phyloP scores from a whole-genome alignment of 2,329 filamentous ascomycete species.

The Neofusicoccum umdonicola region DNA sequence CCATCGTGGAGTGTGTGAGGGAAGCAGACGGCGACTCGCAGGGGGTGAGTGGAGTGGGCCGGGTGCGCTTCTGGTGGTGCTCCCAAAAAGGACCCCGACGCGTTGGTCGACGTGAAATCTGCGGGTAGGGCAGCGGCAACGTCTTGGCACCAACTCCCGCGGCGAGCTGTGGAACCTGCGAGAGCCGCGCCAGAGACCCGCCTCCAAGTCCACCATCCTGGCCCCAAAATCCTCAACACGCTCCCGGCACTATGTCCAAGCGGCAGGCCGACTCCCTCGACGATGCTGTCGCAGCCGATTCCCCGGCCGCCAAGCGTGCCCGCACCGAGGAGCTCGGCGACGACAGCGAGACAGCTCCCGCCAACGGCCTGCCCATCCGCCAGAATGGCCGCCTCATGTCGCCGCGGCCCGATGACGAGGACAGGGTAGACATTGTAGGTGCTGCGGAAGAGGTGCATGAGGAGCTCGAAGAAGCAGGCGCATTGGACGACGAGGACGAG shows the following conservation, averaged over 20 bases:
- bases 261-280: conserved; percentile 48
- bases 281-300: conserved; percentile 37
- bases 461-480: conserved; percentile 36
- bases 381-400: conserved; percentile 9
- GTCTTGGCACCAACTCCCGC: conserved; percentile 20
- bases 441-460: conserved; percentile 37
- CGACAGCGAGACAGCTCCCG: conserved; percentile 23
- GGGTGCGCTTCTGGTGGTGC: conserved; percentile 15
- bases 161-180: conserved; percentile 18
- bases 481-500: conserved; percentile 36
- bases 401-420: conserved; percentile 22
- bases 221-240: neutral
- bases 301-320: conserved; percentile 49
- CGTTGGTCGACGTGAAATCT: conserved; percentile 18
- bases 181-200: neutral
- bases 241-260: conserved; percentile 41
- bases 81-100: conserved; percentile 12
- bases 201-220: neutral
- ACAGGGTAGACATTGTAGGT: conserved; percentile 33
- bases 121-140: conserved; percentile 27
- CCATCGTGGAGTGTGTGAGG: conserved; percentile 13
- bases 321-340: conserved; percentile 45
- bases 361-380: conserved; percentile 17
- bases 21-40: conserved; percentile 10
- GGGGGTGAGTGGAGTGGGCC: conserved; percentile 12